These are phyloP conservation scores for Chlamydomonas sp. DNA, from an alignment of 139 green algal genomes.

Conservation along the genomic window DNA sequence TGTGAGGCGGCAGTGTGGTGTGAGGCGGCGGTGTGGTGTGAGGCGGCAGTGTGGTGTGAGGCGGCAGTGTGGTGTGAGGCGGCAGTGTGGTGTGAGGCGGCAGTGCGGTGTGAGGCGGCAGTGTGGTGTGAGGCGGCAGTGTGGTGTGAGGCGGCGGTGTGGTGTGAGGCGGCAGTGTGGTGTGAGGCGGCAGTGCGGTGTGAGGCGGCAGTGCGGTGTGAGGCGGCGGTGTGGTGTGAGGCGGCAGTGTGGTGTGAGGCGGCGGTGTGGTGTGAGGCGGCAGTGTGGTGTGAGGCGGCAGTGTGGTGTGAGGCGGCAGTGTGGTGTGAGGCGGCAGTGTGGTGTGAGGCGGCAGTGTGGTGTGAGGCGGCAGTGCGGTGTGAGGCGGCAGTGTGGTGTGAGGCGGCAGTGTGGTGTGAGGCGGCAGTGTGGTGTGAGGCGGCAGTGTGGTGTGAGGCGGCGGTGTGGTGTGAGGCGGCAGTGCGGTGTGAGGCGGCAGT, in stretches of 20 bases:
- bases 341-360: too few species aligned
- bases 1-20: not conserved
- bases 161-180: not conserved
- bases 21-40: too few species aligned
- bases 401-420: not conserved
- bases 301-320: too few species aligned
- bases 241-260: too few species aligned
- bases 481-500: not conserved
- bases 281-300: not conserved
- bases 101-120: not conserved
- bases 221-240: too few species aligned
- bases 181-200: not conserved
- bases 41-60: too few species aligned
- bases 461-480: not conserved
- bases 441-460: too few species aligned
- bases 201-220: not conserved
- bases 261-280: not conserved
- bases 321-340: too few species aligned
- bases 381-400: not conserved
- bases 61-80: too few species aligned
- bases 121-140: not conserved
- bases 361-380: not conserved
- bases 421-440: too few species aligned
- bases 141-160: too few species aligned
- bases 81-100: not conserved